Base-by-base conservation (phyloP, 169 alveolate species). In the Blepharisma undulans region DNA sequence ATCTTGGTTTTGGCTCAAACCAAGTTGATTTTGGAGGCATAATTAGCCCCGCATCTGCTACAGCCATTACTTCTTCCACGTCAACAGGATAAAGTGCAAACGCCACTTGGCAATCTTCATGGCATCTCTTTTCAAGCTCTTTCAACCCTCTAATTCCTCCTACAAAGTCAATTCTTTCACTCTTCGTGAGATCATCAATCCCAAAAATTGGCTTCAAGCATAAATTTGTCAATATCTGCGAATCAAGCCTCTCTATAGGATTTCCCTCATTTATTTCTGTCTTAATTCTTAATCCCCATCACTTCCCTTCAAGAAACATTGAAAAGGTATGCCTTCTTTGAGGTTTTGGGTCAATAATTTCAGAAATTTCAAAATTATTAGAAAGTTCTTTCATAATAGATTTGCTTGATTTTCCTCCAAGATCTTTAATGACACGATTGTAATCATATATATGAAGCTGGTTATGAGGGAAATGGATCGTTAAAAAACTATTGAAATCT, bases 1-100 rank as follows among this genome's bases (percentile, higher is more conserved):
- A 93, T 21, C 95, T 82, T 14, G 93, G 95, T 36, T 94, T 94
- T 19, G 96, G 96, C 32, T 92, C 95, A 74, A 94, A 92, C 96
- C 96, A 94, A 8, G 96, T 94, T 16, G 92, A 34, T 78, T 93
- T 93, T 74, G 96, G 96, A 25, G 95, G 95, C 96, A 94, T 94
- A 60, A 92, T 92, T 36, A 60, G 71, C 22, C 90, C 86, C 22
- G 92, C 92, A 89, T 92, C 95, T 27, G 96, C 93, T n/a, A 94
- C 92, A n/a, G 72, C 94, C 80, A 92, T 76, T 10, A 94, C 32
- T 61, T 94, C 96, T 19, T 92, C 78, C 29, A 94, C 87, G 30
- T 59, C 34, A 7, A 90, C 93, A 8, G 96, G 95, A 61, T 88
- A 88, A 89, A 92, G 82, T 14, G 93, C 94, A 91, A 94, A 92